Percentiles rank a stretch among this genome's conserved stretches.
phyloP scores from a whole-genome alignment of 345 rosid genomes.

The Euphorbia lathyris region DNA sequence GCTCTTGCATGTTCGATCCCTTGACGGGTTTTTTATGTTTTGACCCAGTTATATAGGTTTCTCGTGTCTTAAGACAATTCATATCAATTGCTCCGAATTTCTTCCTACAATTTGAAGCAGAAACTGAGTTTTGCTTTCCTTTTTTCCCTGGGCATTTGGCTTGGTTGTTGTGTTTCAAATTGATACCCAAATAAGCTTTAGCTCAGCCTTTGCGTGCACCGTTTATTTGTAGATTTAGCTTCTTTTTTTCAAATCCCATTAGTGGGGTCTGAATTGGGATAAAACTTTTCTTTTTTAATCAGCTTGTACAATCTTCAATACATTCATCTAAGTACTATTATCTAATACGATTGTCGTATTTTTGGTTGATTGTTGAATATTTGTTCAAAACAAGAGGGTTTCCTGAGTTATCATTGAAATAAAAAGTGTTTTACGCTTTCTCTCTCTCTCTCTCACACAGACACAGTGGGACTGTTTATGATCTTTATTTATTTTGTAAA shows the following conservation, averaged over 20 bases:
- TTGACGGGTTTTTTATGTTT: background rate
- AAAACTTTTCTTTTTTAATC: too few species aligned
- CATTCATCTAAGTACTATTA: too few species aligned
- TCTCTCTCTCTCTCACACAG: background rate
- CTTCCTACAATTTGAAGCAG: background rate
- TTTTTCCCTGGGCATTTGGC: too few species aligned
- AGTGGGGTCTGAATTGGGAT: background rate
- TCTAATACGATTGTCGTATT: too few species aligned
- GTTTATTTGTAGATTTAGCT: too few species aligned
- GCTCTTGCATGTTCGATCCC: background rate
- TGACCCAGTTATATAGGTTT: background rate
- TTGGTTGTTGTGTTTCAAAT: background rate
- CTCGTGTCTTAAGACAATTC: background rate
- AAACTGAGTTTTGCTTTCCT: background rate
- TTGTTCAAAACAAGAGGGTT: background rate
- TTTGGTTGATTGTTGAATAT: too few species aligned
- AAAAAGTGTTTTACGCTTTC: background rate
- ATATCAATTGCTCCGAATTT: background rate
- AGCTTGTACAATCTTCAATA: too few species aligned
- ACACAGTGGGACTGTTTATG: background rate
- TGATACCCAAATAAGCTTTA: background rate
- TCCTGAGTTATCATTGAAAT: background rate
- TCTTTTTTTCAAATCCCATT: too few species aligned
- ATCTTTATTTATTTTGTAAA: background rate
- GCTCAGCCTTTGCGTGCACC: background rate